Evolutionary conservation across 257 asterid genomes (phyloP).

Genomic region (Gentiana straminea): DNA sequence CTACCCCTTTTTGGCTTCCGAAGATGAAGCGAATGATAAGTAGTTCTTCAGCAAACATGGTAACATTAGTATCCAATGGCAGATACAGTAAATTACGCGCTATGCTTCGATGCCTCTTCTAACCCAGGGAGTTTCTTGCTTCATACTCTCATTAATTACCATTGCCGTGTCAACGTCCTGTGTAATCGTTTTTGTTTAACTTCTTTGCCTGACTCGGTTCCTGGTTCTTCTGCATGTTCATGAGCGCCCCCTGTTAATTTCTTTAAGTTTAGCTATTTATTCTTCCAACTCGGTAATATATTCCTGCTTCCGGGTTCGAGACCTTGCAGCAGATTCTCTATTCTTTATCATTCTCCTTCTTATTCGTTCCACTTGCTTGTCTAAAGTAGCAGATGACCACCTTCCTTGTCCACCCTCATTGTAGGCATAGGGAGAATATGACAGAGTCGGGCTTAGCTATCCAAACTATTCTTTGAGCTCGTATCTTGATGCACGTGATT

Average conservation of each 20-base stretch:
- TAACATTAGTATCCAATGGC: no score
- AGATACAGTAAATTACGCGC: no score
- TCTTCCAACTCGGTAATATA: slow-evolving; percentile 87
- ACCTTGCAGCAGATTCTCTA: slow-evolving; percentile 48
- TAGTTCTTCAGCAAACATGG: no score
- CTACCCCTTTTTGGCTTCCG: no score
- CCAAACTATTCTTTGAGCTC: slow-evolving; percentile 33
- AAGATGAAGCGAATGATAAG: no score
- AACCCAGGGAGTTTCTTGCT: neutral
- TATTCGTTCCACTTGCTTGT: slow-evolving; percentile 44
- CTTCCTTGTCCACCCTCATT: slow-evolving; percentile 44
- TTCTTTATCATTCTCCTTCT: slow-evolving; percentile 46
- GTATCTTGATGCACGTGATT: slow-evolving; percentile 42
- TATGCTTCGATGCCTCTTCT: neutral
- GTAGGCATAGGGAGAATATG: slow-evolving; percentile 60
- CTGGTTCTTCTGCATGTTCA: slow-evolving; percentile 76
- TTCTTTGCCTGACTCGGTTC: slow-evolving; percentile 44
- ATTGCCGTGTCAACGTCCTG: slow-evolving; percentile 77
- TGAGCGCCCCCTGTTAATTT: slow-evolving; percentile 45
- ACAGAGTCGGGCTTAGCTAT: slow-evolving; percentile 31
- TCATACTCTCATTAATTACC: slow-evolving; percentile 27
- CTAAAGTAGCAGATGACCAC: slow-evolving; percentile 24
- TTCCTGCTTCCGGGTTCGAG: slow-evolving; percentile 77
- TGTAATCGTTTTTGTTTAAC: slow-evolving; percentile 55
- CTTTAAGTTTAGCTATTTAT: slow-evolving; percentile 73